These are phyloP conservation scores for Neurospora sp. DNA, from an alignment of 495 filamentous ascomycete genomes.

Conservation along the genomic window DNA sequence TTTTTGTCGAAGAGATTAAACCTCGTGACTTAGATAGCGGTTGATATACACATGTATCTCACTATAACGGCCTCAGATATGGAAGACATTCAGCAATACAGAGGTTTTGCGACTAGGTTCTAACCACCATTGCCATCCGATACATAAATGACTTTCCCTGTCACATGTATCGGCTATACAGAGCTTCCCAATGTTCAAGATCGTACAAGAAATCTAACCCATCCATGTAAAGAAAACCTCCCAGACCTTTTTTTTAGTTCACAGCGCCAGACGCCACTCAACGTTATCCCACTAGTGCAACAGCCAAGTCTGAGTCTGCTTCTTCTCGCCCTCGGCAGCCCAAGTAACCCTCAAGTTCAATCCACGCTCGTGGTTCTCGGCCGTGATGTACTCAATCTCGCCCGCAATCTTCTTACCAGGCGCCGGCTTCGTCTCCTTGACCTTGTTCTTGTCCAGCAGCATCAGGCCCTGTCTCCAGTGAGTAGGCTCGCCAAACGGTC, in stretches of 20 bases:
- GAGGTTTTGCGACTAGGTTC: neutral
- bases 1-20: neutral
- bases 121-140: neutral
- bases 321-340: constrained; percentile 21
- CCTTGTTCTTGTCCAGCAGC: constrained; percentile 27
- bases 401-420: constrained; percentile 29
- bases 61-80: neutral
- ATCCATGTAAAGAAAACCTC: neutral
- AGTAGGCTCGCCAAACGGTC: constrained; percentile 65
- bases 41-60: neutral
- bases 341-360: constrained; percentile 35
- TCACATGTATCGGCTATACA: neutral
- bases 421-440: constrained; percentile 14
- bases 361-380: constrained; percentile 39
- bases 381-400: constrained; percentile 36
- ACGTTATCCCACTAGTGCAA: constrained; percentile 18
- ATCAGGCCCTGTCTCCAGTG: constrained; percentile 81
- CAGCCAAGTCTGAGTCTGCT: constrained; percentile 35
- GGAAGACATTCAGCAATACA: neutral
- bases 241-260: neutral
- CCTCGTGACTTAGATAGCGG: neutral
- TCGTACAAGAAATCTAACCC: neutral
- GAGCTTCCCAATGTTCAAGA: neutral
- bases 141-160: neutral
- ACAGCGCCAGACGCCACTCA: neutral